Conservation (phyloP, 305 asterid species). For the Rubia balearica region DNA sequence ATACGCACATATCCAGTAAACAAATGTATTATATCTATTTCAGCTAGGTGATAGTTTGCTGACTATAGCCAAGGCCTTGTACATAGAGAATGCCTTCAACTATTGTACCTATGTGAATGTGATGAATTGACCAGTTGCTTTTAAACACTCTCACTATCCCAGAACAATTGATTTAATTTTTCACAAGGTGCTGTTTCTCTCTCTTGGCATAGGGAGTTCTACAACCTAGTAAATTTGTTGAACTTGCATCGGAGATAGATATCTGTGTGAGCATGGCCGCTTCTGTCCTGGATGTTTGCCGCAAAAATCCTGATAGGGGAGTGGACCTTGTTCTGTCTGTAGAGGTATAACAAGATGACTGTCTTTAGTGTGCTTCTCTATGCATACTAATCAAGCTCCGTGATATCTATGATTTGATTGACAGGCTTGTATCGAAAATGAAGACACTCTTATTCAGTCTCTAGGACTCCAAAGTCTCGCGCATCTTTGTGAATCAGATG, state of each 20-base stretch:
- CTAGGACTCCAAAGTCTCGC: constrained; percentile 88
- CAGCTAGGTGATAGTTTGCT: neutral
- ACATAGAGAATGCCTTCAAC: neutral
- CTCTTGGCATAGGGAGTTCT: constrained; percentile 54
- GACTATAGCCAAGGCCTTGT: neutral
- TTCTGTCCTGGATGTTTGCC: constrained; percentile 84
- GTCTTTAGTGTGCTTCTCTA: constrained; percentile 21
- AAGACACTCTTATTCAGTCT: constrained; percentile 72
- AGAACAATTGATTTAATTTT: neutral
- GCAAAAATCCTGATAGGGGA: constrained; percentile 92
- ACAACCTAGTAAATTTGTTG: constrained; percentile 49
- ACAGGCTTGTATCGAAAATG: constrained; percentile 84
- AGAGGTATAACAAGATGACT: constrained; percentile 50
- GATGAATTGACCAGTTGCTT: constrained; percentile 2
- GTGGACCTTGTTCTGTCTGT: constrained; percentile 92
- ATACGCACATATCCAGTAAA: neutral
- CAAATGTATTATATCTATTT: neutral
- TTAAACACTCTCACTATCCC: neutral
- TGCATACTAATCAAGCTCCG: constrained; percentile 23
- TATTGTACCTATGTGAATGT: neutral
- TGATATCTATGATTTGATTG: constrained; percentile 27
- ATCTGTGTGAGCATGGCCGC: constrained; percentile 72
- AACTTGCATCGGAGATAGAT: constrained; percentile 46
- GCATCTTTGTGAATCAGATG: constrained; percentile 98
- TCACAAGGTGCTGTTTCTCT: constrained; percentile 15